phyloP scores from a whole-genome alignment of 495 filamentous ascomycete genomes.

The Annulohypoxylon nitens region DNA sequence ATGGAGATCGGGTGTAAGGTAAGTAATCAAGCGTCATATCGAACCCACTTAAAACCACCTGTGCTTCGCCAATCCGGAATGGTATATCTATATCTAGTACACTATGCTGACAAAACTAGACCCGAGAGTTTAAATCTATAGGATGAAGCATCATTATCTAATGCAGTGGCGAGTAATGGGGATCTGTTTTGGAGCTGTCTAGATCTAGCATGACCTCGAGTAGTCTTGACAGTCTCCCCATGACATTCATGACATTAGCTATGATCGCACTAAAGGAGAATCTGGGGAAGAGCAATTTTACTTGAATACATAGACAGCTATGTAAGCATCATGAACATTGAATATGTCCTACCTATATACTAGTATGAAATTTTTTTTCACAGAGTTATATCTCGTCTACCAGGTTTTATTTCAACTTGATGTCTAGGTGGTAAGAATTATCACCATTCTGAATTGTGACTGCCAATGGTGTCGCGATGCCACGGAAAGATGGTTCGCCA shows the following conservation, averaged over 20 bases:
- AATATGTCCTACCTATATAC: background rate
- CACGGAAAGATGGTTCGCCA: slow-evolving; percentile 8
- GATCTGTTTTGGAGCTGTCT: slow-evolving; percentile 1
- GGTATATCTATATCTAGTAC: background rate
- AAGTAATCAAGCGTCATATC: background rate
- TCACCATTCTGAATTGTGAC: background rate
- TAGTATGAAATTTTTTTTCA: background rate
- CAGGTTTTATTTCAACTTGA: background rate
- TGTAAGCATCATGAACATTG: background rate
- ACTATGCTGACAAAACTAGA: background rate
- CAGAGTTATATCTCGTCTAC: background rate
- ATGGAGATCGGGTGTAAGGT: background rate
- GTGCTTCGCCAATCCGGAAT: background rate
- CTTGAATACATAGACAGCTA: too few relatives aligned
- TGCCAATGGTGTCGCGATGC: slow-evolving; percentile 30
- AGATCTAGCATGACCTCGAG: slow-evolving; percentile 12
- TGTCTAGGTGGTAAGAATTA: background rate
- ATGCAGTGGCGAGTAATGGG: slow-evolving; percentile 34
- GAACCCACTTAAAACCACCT: background rate
- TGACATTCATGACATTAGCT: background rate
- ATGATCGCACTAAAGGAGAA: background rate
- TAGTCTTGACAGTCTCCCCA: background rate
- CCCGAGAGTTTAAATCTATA: background rate
- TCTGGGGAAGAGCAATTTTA: background rate
- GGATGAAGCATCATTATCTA: slow-evolving; percentile 10